Percentiles rank a stretch among this genome's conserved stretches.
Conservation (phyloP, 371 early-diverging fungal species). For the Saksenaea vasiformis region DNA sequence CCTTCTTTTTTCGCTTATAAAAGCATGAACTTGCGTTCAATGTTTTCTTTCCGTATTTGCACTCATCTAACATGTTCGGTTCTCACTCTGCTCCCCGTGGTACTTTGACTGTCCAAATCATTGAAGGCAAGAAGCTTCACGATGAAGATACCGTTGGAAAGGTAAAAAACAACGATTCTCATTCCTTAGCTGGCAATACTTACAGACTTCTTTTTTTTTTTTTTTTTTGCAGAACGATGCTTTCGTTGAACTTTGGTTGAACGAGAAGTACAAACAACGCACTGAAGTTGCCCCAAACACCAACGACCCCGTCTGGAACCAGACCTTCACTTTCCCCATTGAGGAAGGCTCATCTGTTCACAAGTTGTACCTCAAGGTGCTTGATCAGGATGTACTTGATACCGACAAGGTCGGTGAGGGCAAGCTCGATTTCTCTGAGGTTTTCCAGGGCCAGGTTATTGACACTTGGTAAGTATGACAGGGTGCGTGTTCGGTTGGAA, state of each 20-base stretch:
- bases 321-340: constrained; percentile 30
- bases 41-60: not conserved
- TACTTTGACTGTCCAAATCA: constrained; percentile 15
- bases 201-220: too few relatives aligned
- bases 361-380: constrained; percentile 41
- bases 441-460: constrained; percentile 21
- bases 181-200: not conserved
- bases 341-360: constrained; percentile 25
- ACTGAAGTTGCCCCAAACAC: constrained; percentile 17
- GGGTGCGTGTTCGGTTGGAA: not conserved
- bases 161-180: constrained; percentile 5
- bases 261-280: constrained; percentile 28
- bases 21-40: not conserved
- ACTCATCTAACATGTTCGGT: constrained; percentile 18
- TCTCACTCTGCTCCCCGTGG: constrained; percentile 27
- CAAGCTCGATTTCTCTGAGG: constrained; percentile 25
- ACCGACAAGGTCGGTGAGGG: constrained; percentile 49
- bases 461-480: constrained; percentile 26
- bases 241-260: constrained; percentile 29
- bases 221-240: constrained; percentile 22
- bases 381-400: constrained; percentile 42
- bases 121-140: constrained; percentile 23
- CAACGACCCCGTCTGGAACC: constrained; percentile 23
- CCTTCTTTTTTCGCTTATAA: not conserved
- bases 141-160: constrained; percentile 23